Base-by-base conservation (phyloP, 2,329 filamentous ascomycete species). In the Aplosporella prunicola region DNA sequence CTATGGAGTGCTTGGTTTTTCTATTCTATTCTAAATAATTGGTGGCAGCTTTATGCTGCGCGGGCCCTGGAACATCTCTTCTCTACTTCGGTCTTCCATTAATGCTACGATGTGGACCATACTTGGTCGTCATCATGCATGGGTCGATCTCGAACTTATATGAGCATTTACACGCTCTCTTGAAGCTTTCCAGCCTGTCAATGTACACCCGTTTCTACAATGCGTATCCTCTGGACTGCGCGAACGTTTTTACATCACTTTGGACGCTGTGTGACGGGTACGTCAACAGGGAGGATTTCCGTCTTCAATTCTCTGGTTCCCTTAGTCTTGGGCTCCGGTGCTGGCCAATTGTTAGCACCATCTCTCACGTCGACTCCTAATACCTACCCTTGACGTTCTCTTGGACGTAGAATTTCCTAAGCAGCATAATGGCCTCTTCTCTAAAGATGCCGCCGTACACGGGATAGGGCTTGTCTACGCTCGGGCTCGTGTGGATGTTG, bases 331-430 rank as follows among this genome's bases (percentile, higher is more conserved):
- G 76, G 76, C 47, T 78, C 75, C 3, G 76, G 76, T 20, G 76
- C 76, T 74, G 39, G 15, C 18, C 9, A 31, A 18, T n/a, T 33
- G 9, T 44, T 25, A 45, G 36, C 31, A 13, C 7, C 28, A 9
- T 30, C 14, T 20, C 20, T 9, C 13, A 17, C 4, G 7, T n/a
- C 10, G 16, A 11, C 13, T 13, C 10, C 10, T 8, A 8, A 14
- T 24, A 18, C 40, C 15, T 28, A 84, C 83, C 85, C 69, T 91
- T 83, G 46, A 84, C 86, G 61, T 98, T 98, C 62, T 98, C 88
- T 62, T 98, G 91, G 20, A 98, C 84, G 58, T 98, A 98, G 61
- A 98, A 98, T 42, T 89, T 79, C 45, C 93, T 74, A 47, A 98
- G 69, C 47, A 98, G 63, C 60, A 89, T 88, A 43, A 98, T 93